Base-by-base conservation (phyloP, 2,329 filamentous ascomycete species). In the Phialemonium atrogriseum region DNA sequence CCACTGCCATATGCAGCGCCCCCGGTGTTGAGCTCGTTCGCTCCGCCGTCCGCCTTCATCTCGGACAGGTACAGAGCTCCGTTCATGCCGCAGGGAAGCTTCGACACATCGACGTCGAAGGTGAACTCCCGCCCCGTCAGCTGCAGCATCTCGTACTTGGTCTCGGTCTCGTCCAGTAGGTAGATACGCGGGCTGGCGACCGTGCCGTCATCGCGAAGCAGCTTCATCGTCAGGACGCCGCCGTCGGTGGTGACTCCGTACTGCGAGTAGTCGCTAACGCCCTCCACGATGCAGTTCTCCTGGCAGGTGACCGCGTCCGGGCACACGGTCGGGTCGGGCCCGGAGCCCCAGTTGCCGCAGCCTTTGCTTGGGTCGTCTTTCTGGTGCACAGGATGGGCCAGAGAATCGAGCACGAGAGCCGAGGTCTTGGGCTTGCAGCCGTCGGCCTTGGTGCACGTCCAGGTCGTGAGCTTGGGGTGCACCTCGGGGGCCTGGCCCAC, bases 41-140 rank as follows among this genome's bases (percentile, higher is more conserved):
- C 21, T 12, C 28, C 78, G 43, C 80, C 80, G 44, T 78, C 71
- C 6, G 62, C 57, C 9, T 71, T 64, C 62, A 66, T 66, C 50
- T 64, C 59, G 17, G 69, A 62, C 22, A 80, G 66, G 58, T 80
- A 79, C 21, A 80, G 53, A 10, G 75, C 75, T 33, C 73, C 73
- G 53, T 80, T 80, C 43, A 79, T 55, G 38, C 77, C 77, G 46
- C 77, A 80, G 25, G 69, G 66, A 16, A 79, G 59, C 38, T 67
- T 63, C 23, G 72, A 74, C 25, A 76, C 62, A 48, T 80, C 73
- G 10, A 78, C 73, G 34, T 78, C 73, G 36, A 80, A 77, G 10
- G 67, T 68, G 47, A 80, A 68, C 49, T 80, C 76, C 44, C 68
- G 57, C 54, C 68, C 68, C 32, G 68, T 59, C 30, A 78, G 58